Percentiles rank a stretch among this genome's conserved stretches.
These are phyloP conservation scores for Trichosporon inkin DNA, from an alignment of 1,284 basidiomycete species.

Conservation along the genomic window DNA sequence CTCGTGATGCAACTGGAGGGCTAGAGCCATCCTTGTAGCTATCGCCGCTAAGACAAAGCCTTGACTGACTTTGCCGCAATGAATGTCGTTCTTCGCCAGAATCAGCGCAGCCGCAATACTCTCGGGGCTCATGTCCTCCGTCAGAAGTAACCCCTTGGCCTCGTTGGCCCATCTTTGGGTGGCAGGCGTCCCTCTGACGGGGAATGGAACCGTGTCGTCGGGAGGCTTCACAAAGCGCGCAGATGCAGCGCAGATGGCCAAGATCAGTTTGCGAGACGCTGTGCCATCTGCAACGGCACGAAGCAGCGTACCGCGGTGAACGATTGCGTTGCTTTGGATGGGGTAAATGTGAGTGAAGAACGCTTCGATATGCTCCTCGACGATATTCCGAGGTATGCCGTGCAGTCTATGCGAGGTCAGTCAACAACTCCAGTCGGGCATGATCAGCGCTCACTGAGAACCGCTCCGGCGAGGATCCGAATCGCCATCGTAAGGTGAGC, in stretches of 20 bases:
- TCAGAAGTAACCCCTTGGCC: slow-evolving; percentile 20
- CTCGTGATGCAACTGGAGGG: slow-evolving; percentile 22
- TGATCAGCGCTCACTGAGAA: neutral
- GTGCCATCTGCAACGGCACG: slow-evolving; percentile 19
- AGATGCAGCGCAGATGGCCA: slow-evolving; percentile 24
- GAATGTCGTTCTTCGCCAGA: slow-evolving; percentile 27
- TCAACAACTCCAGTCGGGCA: neutral
- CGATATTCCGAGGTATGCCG: slow-evolving; percentile 15
- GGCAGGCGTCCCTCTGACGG: neutral
- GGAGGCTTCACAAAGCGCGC: slow-evolving; percentile 20
- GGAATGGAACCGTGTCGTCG: neutral
- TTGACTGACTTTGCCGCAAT: slow-evolving; percentile 19
- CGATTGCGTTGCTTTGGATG: slow-evolving; percentile 23
- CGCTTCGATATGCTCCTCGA: slow-evolving; percentile 26
- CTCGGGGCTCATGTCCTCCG: slow-evolving; percentile 24
- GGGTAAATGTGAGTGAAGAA: slow-evolving; percentile 25
- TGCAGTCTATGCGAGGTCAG: slow-evolving; percentile 11
- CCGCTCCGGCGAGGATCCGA: neutral
- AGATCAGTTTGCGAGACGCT: slow-evolving; percentile 18
- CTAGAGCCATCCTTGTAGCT: slow-evolving; percentile 22
- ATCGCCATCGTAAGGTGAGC: slow-evolving; percentile 14
- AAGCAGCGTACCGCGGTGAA: slow-evolving; percentile 23
- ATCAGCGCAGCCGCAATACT: slow-evolving; percentile 23
- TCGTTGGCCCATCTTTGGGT: slow-evolving; percentile 23
- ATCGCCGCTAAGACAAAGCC: slow-evolving; percentile 21